These are phyloP conservation scores for Seiridium unicorne DNA, from an alignment of 2,329 filamentous ascomycete species.

Conservation along the genomic window DNA sequence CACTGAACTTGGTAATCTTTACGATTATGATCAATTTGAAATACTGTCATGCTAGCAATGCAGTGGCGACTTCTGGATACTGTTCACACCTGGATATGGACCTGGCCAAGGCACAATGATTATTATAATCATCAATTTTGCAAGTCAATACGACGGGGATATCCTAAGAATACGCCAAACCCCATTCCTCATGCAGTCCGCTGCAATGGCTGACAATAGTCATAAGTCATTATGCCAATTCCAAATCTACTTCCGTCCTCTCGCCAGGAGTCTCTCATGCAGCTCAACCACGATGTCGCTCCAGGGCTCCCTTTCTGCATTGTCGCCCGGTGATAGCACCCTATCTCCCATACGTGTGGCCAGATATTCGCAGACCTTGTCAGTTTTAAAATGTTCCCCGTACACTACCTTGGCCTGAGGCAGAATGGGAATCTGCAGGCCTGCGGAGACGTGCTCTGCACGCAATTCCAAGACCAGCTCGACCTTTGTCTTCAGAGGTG, in stretches of 20 bases:
- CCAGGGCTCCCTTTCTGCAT: conserved; percentile 42
- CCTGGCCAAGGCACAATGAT: too few relatives aligned
- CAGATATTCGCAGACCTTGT: conserved; percentile 73
- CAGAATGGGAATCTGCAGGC: conserved; percentile 53
- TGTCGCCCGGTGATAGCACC: conserved; percentile 32
- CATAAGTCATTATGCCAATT: conserved; percentile 5
- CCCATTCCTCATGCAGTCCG: not conserved
- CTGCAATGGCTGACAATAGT: not conserved
- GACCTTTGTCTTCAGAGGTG: conserved; percentile 66
- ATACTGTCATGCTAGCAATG: too few relatives aligned
- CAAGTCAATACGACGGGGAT: not conserved
- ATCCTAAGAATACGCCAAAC: not conserved
- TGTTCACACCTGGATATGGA: too few relatives aligned
- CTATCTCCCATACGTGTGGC: conserved; percentile 47
- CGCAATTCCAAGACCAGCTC: conserved; percentile 58
- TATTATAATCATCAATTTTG: not conserved
- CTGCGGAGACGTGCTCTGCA: conserved; percentile 41
- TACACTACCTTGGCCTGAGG: conserved; percentile 66
- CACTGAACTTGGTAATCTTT: too few relatives aligned
- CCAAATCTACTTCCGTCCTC: conserved; percentile 46
- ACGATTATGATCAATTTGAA: too few relatives aligned
- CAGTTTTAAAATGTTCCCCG: conserved; percentile 74
- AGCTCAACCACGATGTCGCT: conserved; percentile 55
- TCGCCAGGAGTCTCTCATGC: conserved; percentile 52
- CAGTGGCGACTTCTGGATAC: too few relatives aligned